Evolutionary conservation across 1,139 yeast species (phyloP).

Genomic region (Kodamaea fungicola): DNA sequence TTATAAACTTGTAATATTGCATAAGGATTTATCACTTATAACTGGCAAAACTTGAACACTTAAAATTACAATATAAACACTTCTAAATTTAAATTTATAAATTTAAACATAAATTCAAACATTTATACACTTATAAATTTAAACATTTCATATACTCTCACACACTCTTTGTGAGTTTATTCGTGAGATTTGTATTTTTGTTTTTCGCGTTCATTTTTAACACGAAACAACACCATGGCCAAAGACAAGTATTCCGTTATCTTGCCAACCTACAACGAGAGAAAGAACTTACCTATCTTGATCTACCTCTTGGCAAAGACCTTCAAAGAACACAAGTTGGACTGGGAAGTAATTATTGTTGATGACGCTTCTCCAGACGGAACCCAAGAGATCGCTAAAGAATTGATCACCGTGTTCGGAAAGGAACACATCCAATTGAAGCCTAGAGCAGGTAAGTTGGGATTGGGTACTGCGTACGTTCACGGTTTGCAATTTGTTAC

Average conservation of each 20-base stretch:
- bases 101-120: no score
- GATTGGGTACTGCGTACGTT: conserved; percentile 79
- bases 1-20: no score
- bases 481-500: conserved; percentile 73
- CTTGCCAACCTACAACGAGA: conserved; percentile 78
- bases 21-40: no score
- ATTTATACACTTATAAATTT: neutral
- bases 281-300: conserved; percentile 66
- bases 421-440: conserved; percentile 60
- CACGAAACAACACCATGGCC: conserved; percentile 9
- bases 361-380: conserved; percentile 86
- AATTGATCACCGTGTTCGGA: conserved; percentile 63
- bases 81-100: no score
- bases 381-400: conserved; percentile 69
- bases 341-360: conserved; percentile 79
- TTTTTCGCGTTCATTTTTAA: neutral
- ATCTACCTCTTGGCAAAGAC: conserved; percentile 69
- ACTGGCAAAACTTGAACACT: no score
- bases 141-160: neutral
- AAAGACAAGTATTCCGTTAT: conserved; percentile 68
- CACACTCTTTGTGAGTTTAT: neutral
- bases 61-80: no score
- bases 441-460: conserved; percentile 77
- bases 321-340: conserved; percentile 54
- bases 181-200: neutral